Evolutionary conservation across 2,329 filamentous ascomycete species (phyloP).

Genomic region (Parastagonospora nodorum): DNA sequence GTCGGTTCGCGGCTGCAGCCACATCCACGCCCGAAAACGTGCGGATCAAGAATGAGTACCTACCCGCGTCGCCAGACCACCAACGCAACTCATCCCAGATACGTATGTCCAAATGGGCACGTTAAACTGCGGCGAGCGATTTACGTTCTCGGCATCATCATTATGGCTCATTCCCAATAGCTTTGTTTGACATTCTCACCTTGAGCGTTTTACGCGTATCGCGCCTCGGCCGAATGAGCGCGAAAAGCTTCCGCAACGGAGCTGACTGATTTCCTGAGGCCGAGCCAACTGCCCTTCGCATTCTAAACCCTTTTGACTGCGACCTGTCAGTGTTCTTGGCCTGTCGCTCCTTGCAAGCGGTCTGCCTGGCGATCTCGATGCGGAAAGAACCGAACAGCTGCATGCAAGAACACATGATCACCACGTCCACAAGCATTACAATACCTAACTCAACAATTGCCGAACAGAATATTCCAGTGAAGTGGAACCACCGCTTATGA

Average conservation of each 20-base stretch:
- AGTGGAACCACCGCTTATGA: neutral
- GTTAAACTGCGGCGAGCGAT: slow-evolving; percentile 7
- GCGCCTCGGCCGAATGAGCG: slow-evolving; percentile 31
- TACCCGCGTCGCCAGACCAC: neutral
- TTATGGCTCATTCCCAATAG: slow-evolving; percentile 27
- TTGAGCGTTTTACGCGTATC: slow-evolving; percentile 5
- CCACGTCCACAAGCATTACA: neutral
- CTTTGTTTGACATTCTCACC: slow-evolving; percentile 15
- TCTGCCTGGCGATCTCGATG: slow-evolving; percentile 6
- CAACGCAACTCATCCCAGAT: neutral
- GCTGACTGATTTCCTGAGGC: slow-evolving; percentile 12
- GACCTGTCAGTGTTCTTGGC: slow-evolving; percentile 6
- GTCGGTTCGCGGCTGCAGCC: slow-evolving; percentile 20
- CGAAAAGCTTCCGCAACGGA: slow-evolving; percentile 6
- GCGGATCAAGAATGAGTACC: slow-evolving; percentile 17
- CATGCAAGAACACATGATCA: neutral
- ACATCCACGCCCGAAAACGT: slow-evolving; percentile 28
- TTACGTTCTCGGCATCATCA: slow-evolving; percentile 19
- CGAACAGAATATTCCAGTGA: neutral
- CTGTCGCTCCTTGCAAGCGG: slow-evolving; percentile 4
- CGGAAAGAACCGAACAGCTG: slow-evolving; percentile 11
- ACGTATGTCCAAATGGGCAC: slow-evolving; percentile 3
- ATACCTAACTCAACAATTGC: neutral
- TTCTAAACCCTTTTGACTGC: slow-evolving; percentile 8
- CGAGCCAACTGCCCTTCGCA: slow-evolving; percentile 17